These are phyloP conservation scores for Cronartium quercuum DNA, from an alignment of 1,284 basidiomycete genomes.

Conservation along the genomic window DNA sequence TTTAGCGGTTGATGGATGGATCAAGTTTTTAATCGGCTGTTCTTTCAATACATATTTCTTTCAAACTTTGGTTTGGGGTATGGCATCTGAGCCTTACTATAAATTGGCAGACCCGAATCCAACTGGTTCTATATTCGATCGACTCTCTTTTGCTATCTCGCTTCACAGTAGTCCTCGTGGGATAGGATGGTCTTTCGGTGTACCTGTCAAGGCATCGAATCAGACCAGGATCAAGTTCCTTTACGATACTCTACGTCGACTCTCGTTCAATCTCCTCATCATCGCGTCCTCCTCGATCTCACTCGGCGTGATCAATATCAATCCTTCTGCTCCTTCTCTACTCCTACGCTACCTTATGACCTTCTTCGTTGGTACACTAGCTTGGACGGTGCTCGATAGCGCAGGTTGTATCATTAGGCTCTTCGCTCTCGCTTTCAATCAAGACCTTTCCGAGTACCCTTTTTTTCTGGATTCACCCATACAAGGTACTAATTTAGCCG, in stretches of 20 bases:
- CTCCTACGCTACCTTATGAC: background rate
- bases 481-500: conserved; percentile 3
- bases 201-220: background rate
- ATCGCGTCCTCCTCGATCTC: background rate
- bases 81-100: background rate
- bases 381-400: conserved; percentile 1
- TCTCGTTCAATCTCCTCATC: background rate
- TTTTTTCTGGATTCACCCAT: background rate
- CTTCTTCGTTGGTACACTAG: background rate
- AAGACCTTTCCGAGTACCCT: background rate
- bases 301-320: background rate
- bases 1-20: background rate
- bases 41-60: background rate
- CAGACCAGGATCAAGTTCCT: background rate
- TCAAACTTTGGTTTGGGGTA: background rate
- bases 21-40: background rate
- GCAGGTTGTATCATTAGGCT: background rate
- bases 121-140: background rate
- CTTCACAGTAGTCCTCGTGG: background rate
- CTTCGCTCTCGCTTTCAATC: background rate
- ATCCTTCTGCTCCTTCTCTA: background rate
- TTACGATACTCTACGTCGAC: background rate
- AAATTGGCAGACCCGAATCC: background rate
- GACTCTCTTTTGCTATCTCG: background rate
- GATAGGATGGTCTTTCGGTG: conserved; percentile 1